Evolutionary conservation across 2,329 filamentous ascomycete species (phyloP), one percentile per base, ranked within the genome.

Genomic region (Drechslerella coelobrocha): DNA sequence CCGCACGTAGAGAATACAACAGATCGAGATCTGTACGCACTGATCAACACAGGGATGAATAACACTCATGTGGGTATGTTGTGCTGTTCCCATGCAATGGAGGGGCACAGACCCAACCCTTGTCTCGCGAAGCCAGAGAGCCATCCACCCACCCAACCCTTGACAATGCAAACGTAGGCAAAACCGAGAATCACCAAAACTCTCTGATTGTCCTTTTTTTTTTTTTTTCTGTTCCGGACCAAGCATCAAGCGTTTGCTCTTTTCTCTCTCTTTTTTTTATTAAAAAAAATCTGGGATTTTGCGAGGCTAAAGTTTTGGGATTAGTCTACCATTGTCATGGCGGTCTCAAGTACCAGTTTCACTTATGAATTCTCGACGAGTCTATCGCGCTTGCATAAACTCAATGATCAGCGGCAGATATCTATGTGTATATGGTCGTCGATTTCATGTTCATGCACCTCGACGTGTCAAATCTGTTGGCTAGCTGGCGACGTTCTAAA

Each of bases 391-490:
- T 45, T 45, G 41, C 41, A 45, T 45, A 45, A 45, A 45, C 17
- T 19, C 19, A 45, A 8, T 45, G 41, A 45, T 45, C 41, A 45
- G 41, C 41, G 19, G n/a, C 41, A 45, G 19, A 45, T 19, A 31
- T 45, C 19, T 45, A 45, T 45, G 41, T 19, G 19, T 45, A 45
- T 45, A 45, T 10, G 19, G 41, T 10, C 41, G 41, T 45, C 19
- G 5, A 45, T 45, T 45, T 19, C n/a, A 45, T 45, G 41, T 19
- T n/a, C 41, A 45, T 45, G 41, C 41, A 45, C n/a, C 41, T n/a
- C 41, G 41, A 45, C 41, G 41, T 45, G 41, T 45, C 41, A 45
- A 45, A 45, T 45, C 41, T 45, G 41, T 19, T 45, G 41, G 41
- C 41, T 45, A 45, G 41, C 41, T 45, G 41, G 14, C 14, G 14